Evolutionary conservation across 768 basidiomycete species (phyloP).

Genomic region (Thelephora ganbajun): DNA sequence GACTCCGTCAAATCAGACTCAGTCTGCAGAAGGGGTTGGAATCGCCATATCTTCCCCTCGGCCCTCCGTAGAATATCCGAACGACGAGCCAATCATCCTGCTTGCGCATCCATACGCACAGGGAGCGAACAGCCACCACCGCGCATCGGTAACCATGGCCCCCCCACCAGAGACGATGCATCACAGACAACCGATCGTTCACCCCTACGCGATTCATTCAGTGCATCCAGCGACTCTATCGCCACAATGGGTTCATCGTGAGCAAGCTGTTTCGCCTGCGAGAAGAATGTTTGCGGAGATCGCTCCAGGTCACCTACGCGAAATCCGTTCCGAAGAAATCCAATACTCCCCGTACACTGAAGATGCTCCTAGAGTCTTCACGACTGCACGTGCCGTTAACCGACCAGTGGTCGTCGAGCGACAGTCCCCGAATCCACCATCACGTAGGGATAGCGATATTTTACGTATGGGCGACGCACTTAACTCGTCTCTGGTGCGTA

Average conservation of each 20-base stretch:
- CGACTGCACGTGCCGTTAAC: neutral
- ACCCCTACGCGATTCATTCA: conserved; percentile 13
- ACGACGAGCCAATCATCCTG: conserved; percentile 11
- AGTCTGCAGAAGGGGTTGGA: conserved; percentile 21
- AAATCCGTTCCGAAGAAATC: conserved; percentile 16
- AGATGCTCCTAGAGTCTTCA: neutral
- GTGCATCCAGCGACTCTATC: no score
- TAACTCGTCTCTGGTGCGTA: neutral
- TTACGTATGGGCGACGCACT: neutral
- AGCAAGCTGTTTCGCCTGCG: conserved; percentile 3
- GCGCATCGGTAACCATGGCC: neutral
- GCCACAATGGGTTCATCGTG: neutral
- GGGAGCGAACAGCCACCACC: conserved; percentile 1
- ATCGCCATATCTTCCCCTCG: conserved; percentile 29
- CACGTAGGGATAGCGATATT: neutral
- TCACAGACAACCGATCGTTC: conserved; percentile 13
- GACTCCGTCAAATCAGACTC: conserved; percentile 14
- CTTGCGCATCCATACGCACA: conserved; percentile 25
- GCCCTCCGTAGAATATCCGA: conserved; percentile 11
- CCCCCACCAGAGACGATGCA: conserved; percentile 5
- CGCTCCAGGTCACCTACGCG: conserved; percentile 15
- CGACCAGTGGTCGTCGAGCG: neutral
- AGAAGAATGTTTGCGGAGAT: conserved; percentile 16
- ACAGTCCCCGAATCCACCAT: neutral
- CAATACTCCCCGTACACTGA: conserved; percentile 15